Evolutionary conservation across 1,284 basidiomycete species (phyloP), one percentile per base, ranked within the genome.

Genomic region (Ustilago trichophora): DNA sequence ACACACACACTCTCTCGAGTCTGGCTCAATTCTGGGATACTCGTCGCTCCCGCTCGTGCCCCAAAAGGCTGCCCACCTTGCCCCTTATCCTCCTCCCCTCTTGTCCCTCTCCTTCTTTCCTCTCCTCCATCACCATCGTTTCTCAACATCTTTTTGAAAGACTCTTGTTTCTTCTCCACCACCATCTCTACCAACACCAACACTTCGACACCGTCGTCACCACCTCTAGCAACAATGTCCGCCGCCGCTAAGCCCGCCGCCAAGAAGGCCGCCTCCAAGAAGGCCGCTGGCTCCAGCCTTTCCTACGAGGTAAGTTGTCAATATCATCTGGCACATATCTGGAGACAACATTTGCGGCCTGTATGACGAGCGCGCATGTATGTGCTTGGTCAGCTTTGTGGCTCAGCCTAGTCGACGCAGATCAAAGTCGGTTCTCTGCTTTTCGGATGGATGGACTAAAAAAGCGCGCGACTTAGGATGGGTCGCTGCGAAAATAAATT

Each of bases 261-360:
- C 62, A 70, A 70, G 67, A 75, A 73, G 72, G 65, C 72, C 57
- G 63, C 64, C 60, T 37, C 69, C 44, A 75, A 74, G 72, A 71
- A 71, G 65, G 54, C 66, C 48, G 52, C 60, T 47, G 49, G 55
- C 21, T 57, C 65, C 50, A 46, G 50, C 44, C 54, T 70, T 43
- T 59, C 75, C 42, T 76, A 76, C 55, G 73, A 76, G 60, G 72
- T 73, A 63, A 65, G 63, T 65, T 16, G 1, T 13, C 12, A 16
- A 31, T 16, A 31, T 3, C 16, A 8, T 4, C 19, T 6, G 7
- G 13, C 27, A 31, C 42, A 43, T 25, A 22, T 41, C 13, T 43
- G 22, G 40, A 32, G 16, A 16, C 40, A 18, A 16, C 19, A n/a
- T 16, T 15, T 9, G 11, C 13, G 3, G 6, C 12, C 31, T 26